A percentile compares a stretch with the other conserved stretches of the same genome.
Conservation (phyloP, 371 early-diverging fungal species). For the Rhizopus arrhizus region DNA sequence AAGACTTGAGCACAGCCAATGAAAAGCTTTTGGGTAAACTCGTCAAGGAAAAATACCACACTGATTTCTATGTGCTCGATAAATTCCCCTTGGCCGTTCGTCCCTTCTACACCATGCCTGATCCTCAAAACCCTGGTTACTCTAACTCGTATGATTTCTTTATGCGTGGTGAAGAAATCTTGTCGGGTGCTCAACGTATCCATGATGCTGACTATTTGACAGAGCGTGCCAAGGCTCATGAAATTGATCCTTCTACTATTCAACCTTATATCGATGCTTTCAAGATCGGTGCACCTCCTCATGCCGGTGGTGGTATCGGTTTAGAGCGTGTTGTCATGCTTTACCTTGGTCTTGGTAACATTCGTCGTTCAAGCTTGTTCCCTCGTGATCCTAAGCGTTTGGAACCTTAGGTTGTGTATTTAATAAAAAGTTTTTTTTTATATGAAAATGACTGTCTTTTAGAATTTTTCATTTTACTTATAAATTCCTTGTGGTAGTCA, state of each 20-base stretch:
- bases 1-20: slow-evolving; percentile 92
- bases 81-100: slow-evolving; percentile 98
- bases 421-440: neutral
- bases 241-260: slow-evolving; percentile 84
- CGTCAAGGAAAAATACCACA: slow-evolving; percentile 93
- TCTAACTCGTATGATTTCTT: slow-evolving; percentile 99
- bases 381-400: slow-evolving; percentile 99
- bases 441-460: neutral
- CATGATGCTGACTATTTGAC: slow-evolving; percentile 88
- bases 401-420: slow-evolving; percentile 71
- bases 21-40: slow-evolving; percentile 94
- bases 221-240: slow-evolving; percentile 83
- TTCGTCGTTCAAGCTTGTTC: slow-evolving; percentile 96
- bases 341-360: slow-evolving; percentile 95
- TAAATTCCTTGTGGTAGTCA: too few species aligned
- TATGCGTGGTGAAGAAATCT: slow-evolving; percentile 99
- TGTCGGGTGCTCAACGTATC: slow-evolving; percentile 99
- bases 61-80: slow-evolving; percentile 99
- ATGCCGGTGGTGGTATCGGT: slow-evolving; percentile 99
- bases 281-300: slow-evolving; percentile 98
- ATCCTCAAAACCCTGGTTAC: slow-evolving; percentile 83
- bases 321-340: slow-evolving; percentile 99
- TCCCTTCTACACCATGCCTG: slow-evolving; percentile 99
- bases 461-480: neutral
- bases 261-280: slow-evolving; percentile 97